A percentile compares a stretch with the other conserved stretches of the same genome.
Evolutionary conservation across 2,329 filamentous ascomycete species (phyloP).

Genomic region (Sporothrix phasma): DNA sequence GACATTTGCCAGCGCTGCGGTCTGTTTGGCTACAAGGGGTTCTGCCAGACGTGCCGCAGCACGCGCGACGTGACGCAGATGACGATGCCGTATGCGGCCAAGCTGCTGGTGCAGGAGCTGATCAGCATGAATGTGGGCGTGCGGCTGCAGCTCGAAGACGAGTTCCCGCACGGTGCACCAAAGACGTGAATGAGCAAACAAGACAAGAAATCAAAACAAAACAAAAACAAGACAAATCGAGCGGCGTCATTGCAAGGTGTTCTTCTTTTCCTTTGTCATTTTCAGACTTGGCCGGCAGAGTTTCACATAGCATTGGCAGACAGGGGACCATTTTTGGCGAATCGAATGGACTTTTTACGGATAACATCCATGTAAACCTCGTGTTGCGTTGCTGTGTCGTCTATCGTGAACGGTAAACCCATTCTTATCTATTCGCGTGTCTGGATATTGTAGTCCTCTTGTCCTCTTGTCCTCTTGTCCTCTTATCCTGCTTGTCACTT

Average conservation of each 20-base stretch:
- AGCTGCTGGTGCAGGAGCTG: constrained; percentile 89
- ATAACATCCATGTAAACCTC: background rate
- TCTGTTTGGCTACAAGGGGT: constrained; percentile 89
- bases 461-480: too few species aligned
- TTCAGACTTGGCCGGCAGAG: background rate
- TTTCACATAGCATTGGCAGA: constrained; percentile 1
- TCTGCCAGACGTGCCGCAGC: constrained; percentile 86
- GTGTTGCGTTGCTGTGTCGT: too few species aligned
- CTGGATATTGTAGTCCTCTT: background rate
- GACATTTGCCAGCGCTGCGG: constrained; percentile 93
- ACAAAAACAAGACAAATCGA: background rate
- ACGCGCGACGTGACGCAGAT: constrained; percentile 79
- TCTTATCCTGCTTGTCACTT: too few species aligned
- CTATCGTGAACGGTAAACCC: background rate
- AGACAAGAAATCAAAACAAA: background rate
- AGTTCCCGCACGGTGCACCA: constrained; percentile 60
- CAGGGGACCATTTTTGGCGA: background rate
- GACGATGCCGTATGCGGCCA: constrained; percentile 95
- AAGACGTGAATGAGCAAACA: background rate
- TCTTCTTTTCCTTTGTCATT: background rate
- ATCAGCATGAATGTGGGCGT: constrained; percentile 99
- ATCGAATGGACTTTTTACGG: background rate
- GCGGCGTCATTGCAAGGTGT: background rate
- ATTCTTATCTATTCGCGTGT: background rate
- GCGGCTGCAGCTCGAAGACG: constrained; percentile 78